Conservation (phyloP, 129 eudicot species). For the Mikania micrantha region DNA sequence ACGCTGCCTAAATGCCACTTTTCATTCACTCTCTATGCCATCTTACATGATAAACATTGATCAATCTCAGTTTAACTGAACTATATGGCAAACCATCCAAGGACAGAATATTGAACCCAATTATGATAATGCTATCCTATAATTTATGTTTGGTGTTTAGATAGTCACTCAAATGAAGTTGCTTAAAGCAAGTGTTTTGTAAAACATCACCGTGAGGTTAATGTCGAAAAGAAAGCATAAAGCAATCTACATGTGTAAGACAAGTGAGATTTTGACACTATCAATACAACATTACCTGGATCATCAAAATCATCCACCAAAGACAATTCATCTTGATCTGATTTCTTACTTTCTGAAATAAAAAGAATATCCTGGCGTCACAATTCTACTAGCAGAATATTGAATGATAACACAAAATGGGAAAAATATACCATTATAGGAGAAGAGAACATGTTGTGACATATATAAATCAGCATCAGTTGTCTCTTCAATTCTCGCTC, state of each 20-base stretch:
- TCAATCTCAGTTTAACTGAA: background rate
- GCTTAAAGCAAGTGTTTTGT: too few relatives aligned
- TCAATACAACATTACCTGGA: constrained; percentile 38
- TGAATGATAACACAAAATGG: constrained; percentile 5
- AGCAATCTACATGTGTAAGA: constrained; percentile 3
- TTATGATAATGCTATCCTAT: background rate
- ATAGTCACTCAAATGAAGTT: background rate
- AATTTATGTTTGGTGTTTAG: background rate
- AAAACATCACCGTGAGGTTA: background rate
- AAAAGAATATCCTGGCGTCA: constrained; percentile 8
- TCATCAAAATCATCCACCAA: constrained; percentile 53
- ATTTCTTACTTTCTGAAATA: constrained; percentile 62
- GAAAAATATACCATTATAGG: constrained; percentile 46
- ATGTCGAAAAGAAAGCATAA: background rate
- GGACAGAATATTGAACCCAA: background rate
- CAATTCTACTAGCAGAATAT: background rate
- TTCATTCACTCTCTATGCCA: background rate
- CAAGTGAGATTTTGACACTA: background rate
- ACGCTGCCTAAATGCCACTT: background rate
- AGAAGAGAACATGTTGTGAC: constrained; percentile 75
- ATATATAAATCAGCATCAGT: constrained; percentile 52
- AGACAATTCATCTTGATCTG: constrained; percentile 55
- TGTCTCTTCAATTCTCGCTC: constrained; percentile 65
- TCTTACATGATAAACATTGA: background rate
- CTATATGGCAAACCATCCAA: constrained; percentile 6